Conservation (phyloP, 495 filamentous ascomycete species). For the Cryomyces antarcticus region DNA sequence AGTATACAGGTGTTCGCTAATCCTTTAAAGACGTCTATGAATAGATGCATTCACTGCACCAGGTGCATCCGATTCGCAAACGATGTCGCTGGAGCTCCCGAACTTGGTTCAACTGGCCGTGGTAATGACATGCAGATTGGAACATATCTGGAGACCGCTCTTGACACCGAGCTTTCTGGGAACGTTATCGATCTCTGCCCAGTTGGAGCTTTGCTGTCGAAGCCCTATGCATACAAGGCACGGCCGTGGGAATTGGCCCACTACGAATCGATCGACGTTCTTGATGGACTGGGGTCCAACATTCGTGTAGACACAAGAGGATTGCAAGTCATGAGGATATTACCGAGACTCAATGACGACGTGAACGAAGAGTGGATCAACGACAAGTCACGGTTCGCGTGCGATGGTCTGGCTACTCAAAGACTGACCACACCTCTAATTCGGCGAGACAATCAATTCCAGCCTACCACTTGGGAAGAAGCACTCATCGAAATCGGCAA, state of each 20-base stretch:
- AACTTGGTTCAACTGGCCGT: slow-evolving; percentile 81
- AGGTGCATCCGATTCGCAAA: slow-evolving; percentile 95
- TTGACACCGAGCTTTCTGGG: slow-evolving; percentile 84
- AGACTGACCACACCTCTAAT: slow-evolving; percentile 80
- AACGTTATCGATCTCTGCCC: slow-evolving; percentile 98
- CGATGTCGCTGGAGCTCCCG: slow-evolving; percentile 86
- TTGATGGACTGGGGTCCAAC: slow-evolving; percentile 81
- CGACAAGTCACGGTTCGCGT: slow-evolving; percentile 92
- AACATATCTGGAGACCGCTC: slow-evolving; percentile 80
- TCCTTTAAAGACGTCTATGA: slow-evolving; percentile 68
- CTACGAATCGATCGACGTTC: slow-evolving; percentile 82
- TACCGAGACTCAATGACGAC: slow-evolving; percentile 87
- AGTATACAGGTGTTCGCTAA: slow-evolving; percentile 1
- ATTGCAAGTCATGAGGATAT: slow-evolving; percentile 86
- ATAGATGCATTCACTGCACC: slow-evolving; percentile 97
- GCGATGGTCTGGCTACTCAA: slow-evolving; percentile 92
- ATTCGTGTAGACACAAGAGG: slow-evolving; percentile 84
- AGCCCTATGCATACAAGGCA: slow-evolving; percentile 93
- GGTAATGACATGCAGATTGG: slow-evolving; percentile 96
- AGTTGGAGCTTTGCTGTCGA: slow-evolving; percentile 86
- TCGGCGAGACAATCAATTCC: slow-evolving; percentile 69
- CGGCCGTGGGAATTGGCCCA: slow-evolving; percentile 91
- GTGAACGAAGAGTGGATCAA: slow-evolving; percentile 99
- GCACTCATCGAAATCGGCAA: slow-evolving; percentile 67
- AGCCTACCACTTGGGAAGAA: slow-evolving; percentile 85